phyloP scores from a whole-genome alignment of 257 asterid genomes.

The Solanum chiquidenum region DNA sequence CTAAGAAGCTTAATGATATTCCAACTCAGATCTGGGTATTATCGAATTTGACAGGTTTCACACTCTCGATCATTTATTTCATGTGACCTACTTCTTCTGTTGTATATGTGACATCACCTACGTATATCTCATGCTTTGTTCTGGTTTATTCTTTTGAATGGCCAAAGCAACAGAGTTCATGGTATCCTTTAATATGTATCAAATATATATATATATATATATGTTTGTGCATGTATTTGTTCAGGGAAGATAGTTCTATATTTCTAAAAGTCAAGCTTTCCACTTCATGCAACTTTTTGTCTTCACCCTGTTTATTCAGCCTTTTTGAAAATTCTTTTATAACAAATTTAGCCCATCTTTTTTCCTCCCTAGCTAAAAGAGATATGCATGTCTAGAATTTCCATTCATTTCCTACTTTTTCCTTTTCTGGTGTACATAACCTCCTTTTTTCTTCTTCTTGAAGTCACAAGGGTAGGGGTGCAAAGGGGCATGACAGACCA shows the following conservation, averaged over 20 bases:
- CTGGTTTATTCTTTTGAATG: neutral
- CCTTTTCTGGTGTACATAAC: neutral
- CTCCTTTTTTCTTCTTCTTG: neutral
- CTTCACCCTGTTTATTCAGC: neutral
- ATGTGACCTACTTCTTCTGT: neutral
- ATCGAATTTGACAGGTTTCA: slow-evolving; percentile 64
- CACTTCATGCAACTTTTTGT: neutral
- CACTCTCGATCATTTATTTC: neutral
- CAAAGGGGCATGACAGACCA: neutral
- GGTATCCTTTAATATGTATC: neutral
- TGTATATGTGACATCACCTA: neutral
- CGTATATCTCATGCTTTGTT: neutral
- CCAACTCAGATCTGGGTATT: slow-evolving; percentile 94
- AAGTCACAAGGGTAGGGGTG: neutral
- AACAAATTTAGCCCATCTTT: neutral
- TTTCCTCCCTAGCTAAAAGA: neutral
- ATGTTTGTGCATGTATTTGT: neutral
- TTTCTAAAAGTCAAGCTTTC: neutral
- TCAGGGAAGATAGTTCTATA: neutral
- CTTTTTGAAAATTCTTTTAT: neutral
- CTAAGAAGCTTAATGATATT: slow-evolving; percentile 78
- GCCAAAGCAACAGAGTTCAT: neutral
- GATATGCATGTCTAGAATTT: neutral
- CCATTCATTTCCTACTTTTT: neutral
- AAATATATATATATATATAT: neutral